Conservation (phyloP, 768 basidiomycete genomes). For the Scleroderma citrinum region DNA sequence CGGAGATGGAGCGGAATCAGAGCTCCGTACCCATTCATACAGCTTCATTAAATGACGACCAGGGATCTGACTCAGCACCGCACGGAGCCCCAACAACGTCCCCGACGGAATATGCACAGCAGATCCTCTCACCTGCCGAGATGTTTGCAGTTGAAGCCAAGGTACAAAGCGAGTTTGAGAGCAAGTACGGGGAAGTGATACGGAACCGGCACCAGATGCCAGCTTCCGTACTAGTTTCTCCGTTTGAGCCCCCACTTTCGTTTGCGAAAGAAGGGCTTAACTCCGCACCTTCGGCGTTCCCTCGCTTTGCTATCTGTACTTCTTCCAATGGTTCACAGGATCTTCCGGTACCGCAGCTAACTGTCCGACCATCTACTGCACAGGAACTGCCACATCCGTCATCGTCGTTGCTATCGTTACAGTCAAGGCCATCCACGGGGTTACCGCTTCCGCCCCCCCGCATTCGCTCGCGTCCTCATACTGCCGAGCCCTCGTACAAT, state of each 20-base stretch:
- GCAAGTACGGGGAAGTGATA: conserved; percentile 11
- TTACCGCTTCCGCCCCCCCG: conserved; percentile 53
- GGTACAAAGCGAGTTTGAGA: conserved; percentile 29
- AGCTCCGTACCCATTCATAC: conserved; percentile 11
- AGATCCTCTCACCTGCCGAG: conserved; percentile 63
- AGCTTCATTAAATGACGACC: conserved; percentile 48
- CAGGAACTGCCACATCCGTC: conserved; percentile 17
- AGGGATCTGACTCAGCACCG: conserved; percentile 30
- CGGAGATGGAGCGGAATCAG: conserved; percentile 34
- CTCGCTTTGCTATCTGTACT: conserved; percentile 15
- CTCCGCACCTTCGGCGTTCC: conserved; percentile 25
- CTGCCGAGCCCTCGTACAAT: conserved; percentile 4
- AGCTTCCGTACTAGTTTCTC: conserved; percentile 34
- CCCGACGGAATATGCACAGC: conserved; percentile 47
- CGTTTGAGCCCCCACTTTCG: conserved; percentile 21
- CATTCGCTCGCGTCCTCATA: conserved; percentile 15
- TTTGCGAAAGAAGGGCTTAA: conserved; percentile 23
- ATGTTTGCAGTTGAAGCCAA: conserved; percentile 56
- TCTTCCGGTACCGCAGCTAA: conserved; percentile 14
- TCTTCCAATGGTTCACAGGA: conserved; percentile 13
- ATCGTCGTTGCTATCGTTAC: conserved; percentile 18
- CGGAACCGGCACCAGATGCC: conserved; percentile 31
- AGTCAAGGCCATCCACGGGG: conserved; percentile 25
- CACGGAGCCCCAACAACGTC: conserved; percentile 26
- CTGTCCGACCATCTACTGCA: conserved; percentile 32